These are phyloP conservation scores for Paraphaeosphaeria sporulosa DNA, from an alignment of 2,329 filamentous ascomycete genomes.

Conservation along the genomic window DNA sequence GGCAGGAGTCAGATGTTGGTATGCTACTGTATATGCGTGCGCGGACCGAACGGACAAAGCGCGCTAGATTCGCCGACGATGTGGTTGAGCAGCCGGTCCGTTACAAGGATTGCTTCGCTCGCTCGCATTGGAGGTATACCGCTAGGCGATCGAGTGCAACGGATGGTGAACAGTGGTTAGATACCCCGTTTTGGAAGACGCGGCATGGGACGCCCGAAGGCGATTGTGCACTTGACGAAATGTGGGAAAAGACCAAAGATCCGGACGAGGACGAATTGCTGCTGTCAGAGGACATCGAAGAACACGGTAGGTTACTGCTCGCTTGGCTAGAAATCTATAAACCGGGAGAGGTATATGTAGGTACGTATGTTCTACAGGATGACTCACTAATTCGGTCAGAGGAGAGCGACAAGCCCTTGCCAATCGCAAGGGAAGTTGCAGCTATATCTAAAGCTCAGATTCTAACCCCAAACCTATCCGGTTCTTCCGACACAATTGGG, in stretches of 20 bases:
- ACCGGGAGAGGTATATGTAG: background rate
- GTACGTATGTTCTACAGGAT: background rate
- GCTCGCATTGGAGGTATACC: constrained; percentile 3
- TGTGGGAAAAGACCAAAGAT: background rate
- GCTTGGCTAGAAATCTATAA: background rate
- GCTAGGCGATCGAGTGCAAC: constrained; percentile 1
- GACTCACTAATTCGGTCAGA: constrained; percentile 4
- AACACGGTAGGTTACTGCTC: background rate
- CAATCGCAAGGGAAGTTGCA: background rate
- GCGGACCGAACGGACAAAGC: background rate
- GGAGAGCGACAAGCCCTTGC: too few relatives aligned
- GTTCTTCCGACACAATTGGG: background rate
- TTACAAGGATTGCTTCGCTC: background rate
- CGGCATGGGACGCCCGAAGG: background rate
- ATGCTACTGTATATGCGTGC: too few relatives aligned
- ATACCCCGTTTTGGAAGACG: constrained; percentile 4
- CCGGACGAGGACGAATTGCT: background rate
- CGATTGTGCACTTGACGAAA: background rate
- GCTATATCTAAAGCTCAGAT: background rate
- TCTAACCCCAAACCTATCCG: background rate
- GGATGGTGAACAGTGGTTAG: background rate
- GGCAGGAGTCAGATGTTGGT: background rate
- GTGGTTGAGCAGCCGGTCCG: background rate
- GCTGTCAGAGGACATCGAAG: background rate
- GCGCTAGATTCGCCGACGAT: background rate